Evolutionary conservation across 768 basidiomycete genomes (phyloP).

Genomic region (Leucocoprinus leucothites): DNA sequence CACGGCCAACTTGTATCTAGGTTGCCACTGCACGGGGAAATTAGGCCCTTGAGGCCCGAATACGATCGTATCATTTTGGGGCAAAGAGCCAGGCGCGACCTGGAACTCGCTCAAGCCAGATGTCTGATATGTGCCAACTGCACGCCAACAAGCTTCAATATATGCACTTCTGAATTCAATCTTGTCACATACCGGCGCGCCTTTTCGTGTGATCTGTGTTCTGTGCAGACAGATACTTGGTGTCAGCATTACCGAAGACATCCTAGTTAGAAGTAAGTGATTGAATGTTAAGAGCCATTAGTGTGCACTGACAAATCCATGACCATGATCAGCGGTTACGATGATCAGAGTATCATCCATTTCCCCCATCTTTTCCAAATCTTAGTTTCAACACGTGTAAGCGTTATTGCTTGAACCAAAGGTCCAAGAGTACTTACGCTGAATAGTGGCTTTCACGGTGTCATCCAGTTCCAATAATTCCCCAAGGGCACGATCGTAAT

Average conservation of each 20-base stretch:
- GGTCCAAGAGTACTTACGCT: conserved; percentile 6
- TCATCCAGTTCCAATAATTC: conserved; percentile 44
- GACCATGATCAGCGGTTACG: conserved; percentile 45
- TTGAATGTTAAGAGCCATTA: neutral
- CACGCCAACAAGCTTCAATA: too few relatives aligned
- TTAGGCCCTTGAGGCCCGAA: conserved; percentile 38
- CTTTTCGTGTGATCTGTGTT: conserved; percentile 30
- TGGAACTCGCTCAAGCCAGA: conserved; percentile 41
- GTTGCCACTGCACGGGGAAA: conserved; percentile 47
- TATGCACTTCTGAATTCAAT: too few relatives aligned
- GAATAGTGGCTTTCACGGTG: conserved; percentile 39
- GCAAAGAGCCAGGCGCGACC: conserved; percentile 32
- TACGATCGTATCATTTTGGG: conserved; percentile 35
- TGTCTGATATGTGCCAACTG: conserved; percentile 33
- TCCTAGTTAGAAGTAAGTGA: conserved; percentile 24
- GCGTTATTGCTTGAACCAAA: too few relatives aligned
- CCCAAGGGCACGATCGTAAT: conserved; percentile 44
- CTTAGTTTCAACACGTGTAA: too few relatives aligned
- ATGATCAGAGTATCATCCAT: conserved; percentile 40
- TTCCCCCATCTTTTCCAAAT: conserved; percentile 40
- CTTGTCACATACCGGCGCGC: conserved; percentile 13
- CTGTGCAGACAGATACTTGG: conserved; percentile 33
- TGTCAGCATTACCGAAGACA: conserved; percentile 40
- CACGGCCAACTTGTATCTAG: conserved; percentile 39
- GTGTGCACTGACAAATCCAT: conserved; percentile 35